Conservation (phyloP, 768 basidiomycete species). For the Auriscalpium vulgare region DNA sequence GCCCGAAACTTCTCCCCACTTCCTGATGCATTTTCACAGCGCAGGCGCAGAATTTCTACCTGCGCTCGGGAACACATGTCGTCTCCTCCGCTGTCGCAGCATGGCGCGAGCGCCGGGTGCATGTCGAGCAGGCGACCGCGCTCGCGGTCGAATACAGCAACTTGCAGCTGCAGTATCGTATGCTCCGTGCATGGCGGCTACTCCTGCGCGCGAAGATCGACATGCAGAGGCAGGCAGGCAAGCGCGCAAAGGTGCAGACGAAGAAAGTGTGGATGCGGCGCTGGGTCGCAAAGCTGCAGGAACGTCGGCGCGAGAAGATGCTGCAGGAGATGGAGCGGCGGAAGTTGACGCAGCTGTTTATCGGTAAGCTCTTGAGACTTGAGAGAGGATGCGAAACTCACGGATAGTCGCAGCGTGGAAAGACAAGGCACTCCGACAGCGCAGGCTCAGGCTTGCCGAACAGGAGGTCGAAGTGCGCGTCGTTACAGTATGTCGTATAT, state of each 20-base stretch:
- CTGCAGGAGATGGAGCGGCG: constrained; percentile 35
- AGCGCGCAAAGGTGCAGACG: constrained; percentile 44
- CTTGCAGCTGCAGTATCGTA: constrained; percentile 29
- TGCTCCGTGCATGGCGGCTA: constrained; percentile 49
- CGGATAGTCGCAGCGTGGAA: constrained; percentile 5
- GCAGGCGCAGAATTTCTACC: constrained; percentile 41
- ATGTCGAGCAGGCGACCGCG: constrained; percentile 37
- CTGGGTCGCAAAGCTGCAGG: constrained; percentile 41
- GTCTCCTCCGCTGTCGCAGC: constrained; percentile 29
- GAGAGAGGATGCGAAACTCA: not conserved
- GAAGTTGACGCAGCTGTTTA: constrained; percentile 28
- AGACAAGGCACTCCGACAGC: constrained; percentile 9
- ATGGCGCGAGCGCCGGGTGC: constrained; percentile 37
- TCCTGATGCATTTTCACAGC: constrained; percentile 25
- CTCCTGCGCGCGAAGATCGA: constrained; percentile 42
- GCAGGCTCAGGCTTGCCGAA: constrained; percentile 11
- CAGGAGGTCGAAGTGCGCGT: constrained; percentile 6
- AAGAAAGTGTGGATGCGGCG: constrained; percentile 37
- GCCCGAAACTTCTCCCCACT: not conserved
- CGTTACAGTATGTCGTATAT: not conserved
- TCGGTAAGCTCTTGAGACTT: constrained; percentile 20
- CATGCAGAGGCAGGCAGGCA: constrained; percentile 44
- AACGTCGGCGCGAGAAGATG: constrained; percentile 36
- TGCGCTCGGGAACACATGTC: constrained; percentile 34
- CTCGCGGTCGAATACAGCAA: constrained; percentile 46